Conservation (phyloP, 2,329 filamentous ascomycete genomes). For the Verruconis gallopava region DNA sequence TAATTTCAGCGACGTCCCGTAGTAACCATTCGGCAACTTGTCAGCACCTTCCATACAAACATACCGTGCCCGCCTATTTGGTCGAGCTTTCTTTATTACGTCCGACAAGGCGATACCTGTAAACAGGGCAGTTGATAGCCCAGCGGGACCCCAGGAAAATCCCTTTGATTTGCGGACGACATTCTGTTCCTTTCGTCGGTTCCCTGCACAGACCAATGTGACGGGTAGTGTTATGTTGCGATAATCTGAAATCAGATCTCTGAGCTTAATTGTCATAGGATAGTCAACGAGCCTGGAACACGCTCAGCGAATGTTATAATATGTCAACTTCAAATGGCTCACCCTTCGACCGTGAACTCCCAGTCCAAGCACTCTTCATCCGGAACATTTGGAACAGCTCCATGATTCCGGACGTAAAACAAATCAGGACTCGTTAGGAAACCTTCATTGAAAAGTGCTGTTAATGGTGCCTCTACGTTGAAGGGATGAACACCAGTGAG, state of each 20-base stretch:
- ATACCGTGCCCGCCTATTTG: constrained; percentile 58
- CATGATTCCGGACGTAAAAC: constrained; percentile 89
- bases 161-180: constrained; percentile 81
- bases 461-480: constrained; percentile 77
- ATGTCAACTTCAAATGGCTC: constrained; percentile 9
- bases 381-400: constrained; percentile 60
- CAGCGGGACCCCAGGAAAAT: constrained; percentile 86
- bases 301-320: constrained; percentile 10
- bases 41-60: constrained; percentile 89
- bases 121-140: constrained; percentile 75
- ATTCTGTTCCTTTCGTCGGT: constrained; percentile 87
- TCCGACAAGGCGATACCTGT: constrained; percentile 69
- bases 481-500: constrained; percentile 84
- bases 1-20: constrained; percentile 77
- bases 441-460: constrained; percentile 62
- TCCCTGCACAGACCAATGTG: constrained; percentile 84
- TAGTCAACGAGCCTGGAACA: constrained; percentile 54
- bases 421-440: constrained; percentile 80
- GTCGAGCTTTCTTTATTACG: constrained; percentile 54
- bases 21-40: constrained; percentile 75
- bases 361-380: constrained; percentile 64
- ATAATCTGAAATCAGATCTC: constrained; percentile 59
- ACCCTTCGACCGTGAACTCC: constrained; percentile 70
- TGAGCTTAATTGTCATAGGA: constrained; percentile 58
- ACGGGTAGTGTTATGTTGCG: constrained; percentile 76